These are phyloP conservation scores for Discostella stelligeroides DNA, from an alignment of 108 stramenopile species.

Conservation along the genomic window DNA sequence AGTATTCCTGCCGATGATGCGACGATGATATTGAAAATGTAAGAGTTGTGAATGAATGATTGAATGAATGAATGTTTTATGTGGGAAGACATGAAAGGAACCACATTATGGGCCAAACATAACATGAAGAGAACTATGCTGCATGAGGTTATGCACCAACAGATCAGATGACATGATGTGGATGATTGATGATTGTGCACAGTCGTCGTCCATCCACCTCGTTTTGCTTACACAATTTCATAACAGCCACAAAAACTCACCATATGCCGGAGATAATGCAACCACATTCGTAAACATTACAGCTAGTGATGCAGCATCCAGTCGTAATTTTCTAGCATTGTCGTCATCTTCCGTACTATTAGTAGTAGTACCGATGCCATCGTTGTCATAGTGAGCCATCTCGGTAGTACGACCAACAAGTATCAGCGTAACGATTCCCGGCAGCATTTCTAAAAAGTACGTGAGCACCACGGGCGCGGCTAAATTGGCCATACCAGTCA, in stretches of 20 bases:
- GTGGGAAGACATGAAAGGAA: too few relatives aligned
- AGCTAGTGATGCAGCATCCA: conserved; percentile 49
- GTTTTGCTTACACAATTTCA: not conserved
- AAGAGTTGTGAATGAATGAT: not conserved
- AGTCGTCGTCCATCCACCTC: too few relatives aligned
- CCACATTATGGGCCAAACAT: too few relatives aligned
- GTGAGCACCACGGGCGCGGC: conserved; percentile 37
- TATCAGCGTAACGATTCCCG: conserved; percentile 38
- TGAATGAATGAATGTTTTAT: not conserved
- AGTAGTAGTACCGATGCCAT: not conserved
- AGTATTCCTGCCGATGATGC: conserved; percentile 11
- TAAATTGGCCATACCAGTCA: not conserved
- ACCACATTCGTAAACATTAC: conserved; percentile 48
- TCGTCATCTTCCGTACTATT: conserved; percentile 4
- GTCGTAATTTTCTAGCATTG: conserved; percentile 11
- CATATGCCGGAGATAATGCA: conserved; percentile 38
- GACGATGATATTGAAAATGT: not conserved
- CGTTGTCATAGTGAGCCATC: not conserved
- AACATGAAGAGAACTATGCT: too few relatives aligned
- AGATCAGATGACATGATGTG: too few relatives aligned
- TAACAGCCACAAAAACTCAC: conserved; percentile 4
- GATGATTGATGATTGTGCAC: too few relatives aligned
- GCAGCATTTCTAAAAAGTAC: conserved; percentile 44
- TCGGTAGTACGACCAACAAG: conserved; percentile 16
- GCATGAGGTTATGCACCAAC: too few relatives aligned